phyloP scores from a whole-genome alignment of 1,284 basidiomycete species.

The Tetrapyrgos nigripes region DNA sequence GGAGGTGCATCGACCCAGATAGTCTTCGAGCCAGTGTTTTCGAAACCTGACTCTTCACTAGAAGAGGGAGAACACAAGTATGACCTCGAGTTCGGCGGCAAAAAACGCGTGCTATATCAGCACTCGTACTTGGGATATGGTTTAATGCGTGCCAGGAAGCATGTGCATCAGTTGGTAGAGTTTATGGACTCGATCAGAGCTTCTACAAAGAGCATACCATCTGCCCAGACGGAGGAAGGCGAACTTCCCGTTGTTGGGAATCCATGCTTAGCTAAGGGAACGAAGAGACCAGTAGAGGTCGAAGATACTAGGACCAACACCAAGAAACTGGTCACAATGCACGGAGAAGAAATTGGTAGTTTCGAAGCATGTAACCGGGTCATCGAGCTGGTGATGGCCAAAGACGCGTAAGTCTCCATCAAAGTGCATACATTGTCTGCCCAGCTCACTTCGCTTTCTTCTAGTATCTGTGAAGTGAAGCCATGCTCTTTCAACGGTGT shows the following conservation, averaged over 20 bases:
- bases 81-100: slow-evolving; percentile 79
- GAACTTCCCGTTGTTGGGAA: slow-evolving; percentile 47
- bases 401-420: slow-evolving; percentile 80
- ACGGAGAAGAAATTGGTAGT: slow-evolving; percentile 78
- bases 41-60: slow-evolving; percentile 54
- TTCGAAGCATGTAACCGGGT: slow-evolving; percentile 89
- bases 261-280: slow-evolving; percentile 83
- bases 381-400: slow-evolving; percentile 93
- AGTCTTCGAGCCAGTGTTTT: slow-evolving; percentile 89
- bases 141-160: slow-evolving; percentile 87
- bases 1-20: slow-evolving; percentile 98
- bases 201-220: background rate
- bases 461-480: slow-evolving; percentile 84
- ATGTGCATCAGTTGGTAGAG: slow-evolving; percentile 89
- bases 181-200: slow-evolving; percentile 74
- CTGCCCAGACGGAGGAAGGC: background rate
- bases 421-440: slow-evolving; percentile 8
- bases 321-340: slow-evolving; percentile 79
- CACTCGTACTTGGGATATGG: slow-evolving; percentile 98
- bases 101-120: slow-evolving; percentile 83
- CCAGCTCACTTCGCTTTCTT: slow-evolving; percentile 11
- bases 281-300: slow-evolving; percentile 72
- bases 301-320: slow-evolving; percentile 57
- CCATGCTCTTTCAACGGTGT: slow-evolving; percentile 98
- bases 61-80: slow-evolving; percentile 95